phyloP scores from a whole-genome alignment of 1,284 basidiomycete genomes.

The Cerrena zonata region DNA sequence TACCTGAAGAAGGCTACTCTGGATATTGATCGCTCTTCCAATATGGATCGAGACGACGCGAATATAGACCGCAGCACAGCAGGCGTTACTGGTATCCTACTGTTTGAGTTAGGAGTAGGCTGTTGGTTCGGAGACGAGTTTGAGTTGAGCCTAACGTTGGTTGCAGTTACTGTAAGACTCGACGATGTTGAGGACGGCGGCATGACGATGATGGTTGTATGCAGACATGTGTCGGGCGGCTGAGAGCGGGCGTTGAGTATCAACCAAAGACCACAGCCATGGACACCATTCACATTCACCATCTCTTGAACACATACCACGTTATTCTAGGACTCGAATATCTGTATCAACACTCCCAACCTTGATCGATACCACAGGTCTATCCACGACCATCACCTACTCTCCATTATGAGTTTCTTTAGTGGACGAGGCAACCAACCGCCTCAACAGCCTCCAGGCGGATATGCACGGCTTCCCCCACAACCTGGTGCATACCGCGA shows the following conservation, averaged over 20 bases:
- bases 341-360: too few species aligned
- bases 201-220: constrained; percentile 1
- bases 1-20: constrained; percentile 79
- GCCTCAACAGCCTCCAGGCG: constrained; percentile 35
- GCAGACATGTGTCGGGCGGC: not conserved
- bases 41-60: constrained; percentile 69
- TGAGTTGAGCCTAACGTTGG: not conserved
- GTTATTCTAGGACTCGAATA: too few species aligned
- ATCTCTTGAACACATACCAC: not conserved
- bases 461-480: constrained; percentile 45
- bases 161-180: constrained; percentile 7
- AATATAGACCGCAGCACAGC: constrained; percentile 75
- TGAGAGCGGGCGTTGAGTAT: not conserved
- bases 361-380: not conserved
- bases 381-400: not conserved
- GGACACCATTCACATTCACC: not conserved
- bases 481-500: constrained; percentile 7
- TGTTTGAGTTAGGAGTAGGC: constrained; percentile 30
- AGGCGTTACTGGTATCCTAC: constrained; percentile 74
- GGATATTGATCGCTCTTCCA: constrained; percentile 75
- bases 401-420: constrained; percentile 34
- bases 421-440: constrained; percentile 34
- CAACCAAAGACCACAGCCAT: not conserved
- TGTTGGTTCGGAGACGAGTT: constrained; percentile 4
- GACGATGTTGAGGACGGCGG: constrained; percentile 9